Evolutionary conservation across 768 basidiomycete genomes (phyloP), one percentile per base, ranked within the genome.

Genomic region (Ephemerocybe angulata): DNA sequence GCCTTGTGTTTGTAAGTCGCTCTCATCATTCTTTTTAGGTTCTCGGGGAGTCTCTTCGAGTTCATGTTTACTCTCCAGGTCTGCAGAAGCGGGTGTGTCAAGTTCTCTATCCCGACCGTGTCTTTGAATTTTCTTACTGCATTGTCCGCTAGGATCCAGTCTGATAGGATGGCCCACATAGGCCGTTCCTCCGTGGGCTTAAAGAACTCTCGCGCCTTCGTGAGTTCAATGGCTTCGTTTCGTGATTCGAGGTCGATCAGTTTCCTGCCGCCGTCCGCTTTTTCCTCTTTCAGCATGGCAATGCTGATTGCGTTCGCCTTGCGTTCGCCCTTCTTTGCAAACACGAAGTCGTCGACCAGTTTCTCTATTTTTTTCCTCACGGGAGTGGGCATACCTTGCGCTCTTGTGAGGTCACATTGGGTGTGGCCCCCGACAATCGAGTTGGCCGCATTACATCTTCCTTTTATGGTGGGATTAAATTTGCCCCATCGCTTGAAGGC

Each of bases 321-420:
- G 1, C 27, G 3, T 2, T 33, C 28, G 7, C 47, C 47, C 27
- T 21, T 13, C 27, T 44, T 44, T 3, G n/a, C 24, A 44, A 3
- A 30, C 4, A 49, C 3, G 15, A 69, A 71, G 2, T 63, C 41
- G 4, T 57, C 30, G 4, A 61, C 62, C 1, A 21, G 47, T 31
- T 61, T 65, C 17, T 44, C n/a, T 0, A 72, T 55, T 12, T 67
- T 33, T 66, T 63, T 13, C 63, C 21, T n/a, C 10, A 4, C 28
- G 2, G 4, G 5, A 4, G 1, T 19, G 4, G 47, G 47, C 47
- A 76, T 76, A 0, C 70, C 71, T 57, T 76, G 72, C 0, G 70
- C 71, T 33, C 60, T 46, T 0, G 71, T 65, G 0, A 69, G 57
- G 62, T 71, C n/a, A n/a, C n/a, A 76, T 47, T 75, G 72, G 0